Percentiles rank a stretch among this genome's conserved stretches.
These are phyloP conservation scores for Metrosideros polymorpha DNA, from an alignment of 441 rosid genomes.

Conservation along the genomic window DNA sequence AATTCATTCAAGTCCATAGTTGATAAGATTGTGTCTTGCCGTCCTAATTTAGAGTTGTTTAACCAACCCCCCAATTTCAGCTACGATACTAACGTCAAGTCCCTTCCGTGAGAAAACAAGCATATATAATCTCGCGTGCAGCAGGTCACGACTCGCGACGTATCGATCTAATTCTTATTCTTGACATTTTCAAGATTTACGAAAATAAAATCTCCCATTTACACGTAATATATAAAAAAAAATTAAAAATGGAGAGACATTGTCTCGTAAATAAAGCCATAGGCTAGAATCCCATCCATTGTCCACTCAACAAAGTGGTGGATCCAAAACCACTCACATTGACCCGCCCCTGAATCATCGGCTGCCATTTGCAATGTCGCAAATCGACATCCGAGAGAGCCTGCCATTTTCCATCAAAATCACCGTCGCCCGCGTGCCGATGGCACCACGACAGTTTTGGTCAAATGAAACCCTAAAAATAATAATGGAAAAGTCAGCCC, in stretches of 20 bases:
- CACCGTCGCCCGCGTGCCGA: neutral
- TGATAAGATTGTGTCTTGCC: rapidly evolving
- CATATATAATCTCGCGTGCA: rapidly evolving
- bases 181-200: rapidly evolving
- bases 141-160: neutral
- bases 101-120: rapidly evolving
- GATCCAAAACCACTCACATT: neutral
- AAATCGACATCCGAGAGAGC: neutral
- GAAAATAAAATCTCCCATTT: neutral
- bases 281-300: neutral
- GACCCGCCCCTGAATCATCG: neutral
- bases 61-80: neutral
- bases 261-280: neutral
- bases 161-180: neutral
- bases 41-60: rapidly evolving
- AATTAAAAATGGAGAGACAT: neutral
- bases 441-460: neutral
- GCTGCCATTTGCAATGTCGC: neutral
- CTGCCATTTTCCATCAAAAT: neutral
- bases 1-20: rapidly evolving
- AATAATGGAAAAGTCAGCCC: neutral
- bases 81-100: neutral
- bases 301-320: neutral
- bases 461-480: neutral
- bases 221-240: neutral